Evolutionary conservation across 306 rosid species (phyloP).

Genomic region (Echinosophora koreensis): DNA sequence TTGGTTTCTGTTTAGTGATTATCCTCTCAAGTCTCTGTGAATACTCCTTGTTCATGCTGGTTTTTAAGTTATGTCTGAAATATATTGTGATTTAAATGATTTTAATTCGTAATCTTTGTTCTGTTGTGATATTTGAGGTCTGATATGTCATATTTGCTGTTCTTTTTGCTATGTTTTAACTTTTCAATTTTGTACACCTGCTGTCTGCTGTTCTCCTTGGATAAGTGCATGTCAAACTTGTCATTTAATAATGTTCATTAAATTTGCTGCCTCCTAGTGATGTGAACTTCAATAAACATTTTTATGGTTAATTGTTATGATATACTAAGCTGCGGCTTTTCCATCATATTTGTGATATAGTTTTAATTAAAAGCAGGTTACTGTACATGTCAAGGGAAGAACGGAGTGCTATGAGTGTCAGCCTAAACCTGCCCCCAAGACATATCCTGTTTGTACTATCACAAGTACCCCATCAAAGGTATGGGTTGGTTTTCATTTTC

Average conservation of each 20-base stretch:
- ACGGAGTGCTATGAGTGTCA: constrained; percentile 99
- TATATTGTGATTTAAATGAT: constrained; percentile 3
- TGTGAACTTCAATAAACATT: neutral
- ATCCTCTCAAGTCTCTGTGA: constrained; percentile 7
- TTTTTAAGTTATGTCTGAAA: neutral
- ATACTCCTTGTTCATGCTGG: constrained; percentile 4
- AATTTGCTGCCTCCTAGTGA: constrained; percentile 20
- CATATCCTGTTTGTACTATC: constrained; percentile 98
- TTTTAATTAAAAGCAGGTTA: constrained; percentile 71
- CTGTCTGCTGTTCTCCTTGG: constrained; percentile 4
- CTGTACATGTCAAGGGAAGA: constrained; percentile 94
- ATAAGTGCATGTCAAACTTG: neutral
- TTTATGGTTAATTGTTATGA: constrained; percentile 21
- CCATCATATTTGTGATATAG: constrained; percentile 38
- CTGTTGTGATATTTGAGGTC: constrained; percentile 17
- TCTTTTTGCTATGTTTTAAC: constrained; percentile 17
- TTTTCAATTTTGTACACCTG: constrained; percentile 1
- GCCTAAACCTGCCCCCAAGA: constrained; percentile 98
- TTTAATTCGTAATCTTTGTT: constrained; percentile 5
- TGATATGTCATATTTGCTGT: constrained; percentile 8
- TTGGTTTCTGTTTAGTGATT: neutral
- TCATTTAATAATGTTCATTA: constrained; percentile 18
- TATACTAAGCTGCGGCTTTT: constrained; percentile 15
- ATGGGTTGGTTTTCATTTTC: constrained; percentile 39
- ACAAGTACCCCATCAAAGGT: constrained; percentile 99